Evolutionary conservation across 345 rosid genomes (phyloP).

Genomic region (Nasturtium officinale): DNA sequence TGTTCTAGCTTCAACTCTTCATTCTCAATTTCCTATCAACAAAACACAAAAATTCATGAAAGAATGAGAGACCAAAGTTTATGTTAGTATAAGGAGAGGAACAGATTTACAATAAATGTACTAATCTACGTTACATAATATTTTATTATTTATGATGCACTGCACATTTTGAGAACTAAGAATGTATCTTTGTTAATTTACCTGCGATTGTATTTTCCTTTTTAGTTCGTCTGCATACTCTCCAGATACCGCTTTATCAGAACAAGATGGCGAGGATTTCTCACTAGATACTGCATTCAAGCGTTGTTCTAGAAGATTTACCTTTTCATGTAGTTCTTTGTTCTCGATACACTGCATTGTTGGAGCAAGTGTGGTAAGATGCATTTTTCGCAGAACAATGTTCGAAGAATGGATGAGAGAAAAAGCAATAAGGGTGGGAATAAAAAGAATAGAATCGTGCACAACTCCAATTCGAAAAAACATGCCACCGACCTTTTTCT

Average conservation of each 20-base stretch:
- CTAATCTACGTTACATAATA: conserved; percentile 8
- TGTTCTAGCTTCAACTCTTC: conserved; percentile 83
- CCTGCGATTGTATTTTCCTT: conserved; percentile 86
- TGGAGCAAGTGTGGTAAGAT: conserved; percentile 18
- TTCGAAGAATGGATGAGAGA: conserved; percentile 6
- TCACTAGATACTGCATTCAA: conserved; percentile 58
- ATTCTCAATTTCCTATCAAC: conserved; percentile 72
- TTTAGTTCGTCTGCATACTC: conserved; percentile 65
- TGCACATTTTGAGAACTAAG: conserved; percentile 11
- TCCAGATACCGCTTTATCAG: conserved; percentile 50
- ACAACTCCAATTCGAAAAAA: neutral
- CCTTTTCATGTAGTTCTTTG: conserved; percentile 78
- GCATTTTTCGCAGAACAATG: conserved; percentile 4
- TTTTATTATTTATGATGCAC: neutral
- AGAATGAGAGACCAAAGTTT: conserved; percentile 8
- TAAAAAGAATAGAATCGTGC: neutral
- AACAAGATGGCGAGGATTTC: conserved; percentile 48
- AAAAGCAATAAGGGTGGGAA: conserved; percentile 14
- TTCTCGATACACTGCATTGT: conserved; percentile 74
- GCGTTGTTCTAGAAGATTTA: conserved; percentile 67
- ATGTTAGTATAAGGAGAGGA: conserved; percentile 2
- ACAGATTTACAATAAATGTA: neutral
- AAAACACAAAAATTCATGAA: conserved; percentile 24
- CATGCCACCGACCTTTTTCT: conserved; percentile 65
- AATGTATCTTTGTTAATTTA: conserved; percentile 37